Conservation (phyloP, 176 grass and related monocot species). For the Raddia distichophylla region DNA sequence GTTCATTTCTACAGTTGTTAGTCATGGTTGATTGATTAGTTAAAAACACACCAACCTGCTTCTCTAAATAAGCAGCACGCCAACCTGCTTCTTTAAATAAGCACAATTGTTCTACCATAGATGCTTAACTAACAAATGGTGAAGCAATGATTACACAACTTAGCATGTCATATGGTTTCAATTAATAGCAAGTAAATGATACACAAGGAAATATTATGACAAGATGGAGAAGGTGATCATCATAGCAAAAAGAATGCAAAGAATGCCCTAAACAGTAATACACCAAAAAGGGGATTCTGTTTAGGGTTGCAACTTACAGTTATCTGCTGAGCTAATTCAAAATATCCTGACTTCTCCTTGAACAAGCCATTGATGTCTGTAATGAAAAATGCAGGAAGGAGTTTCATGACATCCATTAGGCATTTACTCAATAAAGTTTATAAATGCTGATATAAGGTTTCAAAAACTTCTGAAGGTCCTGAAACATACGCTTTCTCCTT, state of each 20-base stretch:
- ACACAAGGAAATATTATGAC: background rate
- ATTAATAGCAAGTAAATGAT: constrained; percentile 6
- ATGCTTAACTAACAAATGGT: background rate
- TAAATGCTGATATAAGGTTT: constrained; percentile 24
- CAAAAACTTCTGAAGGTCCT: constrained; percentile 38
- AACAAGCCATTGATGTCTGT: constrained; percentile 73
- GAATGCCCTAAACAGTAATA: constrained; percentile 4
- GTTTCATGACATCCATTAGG: background rate
- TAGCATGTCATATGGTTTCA: background rate
- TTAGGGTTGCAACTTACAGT: constrained; percentile 57
- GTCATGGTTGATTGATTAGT: constrained; percentile 4
- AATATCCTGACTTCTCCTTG: constrained; percentile 73
- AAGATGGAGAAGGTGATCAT: background rate
- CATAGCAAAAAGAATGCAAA: background rate
- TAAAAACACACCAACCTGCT: background rate
- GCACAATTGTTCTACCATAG: background rate
- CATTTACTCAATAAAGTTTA: constrained; percentile 13
- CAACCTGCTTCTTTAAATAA: background rate
- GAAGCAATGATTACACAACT: background rate
- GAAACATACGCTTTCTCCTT: constrained; percentile 82
- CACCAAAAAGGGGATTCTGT: constrained; percentile 30
- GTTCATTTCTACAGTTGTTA: constrained; percentile 7
- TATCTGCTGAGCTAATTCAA: constrained; percentile 80
- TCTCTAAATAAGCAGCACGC: background rate
- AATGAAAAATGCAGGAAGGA: constrained; percentile 39